Evolutionary conservation across 768 basidiomycete genomes (phyloP).

Genomic region (Cystobasidium onofrii): DNA sequence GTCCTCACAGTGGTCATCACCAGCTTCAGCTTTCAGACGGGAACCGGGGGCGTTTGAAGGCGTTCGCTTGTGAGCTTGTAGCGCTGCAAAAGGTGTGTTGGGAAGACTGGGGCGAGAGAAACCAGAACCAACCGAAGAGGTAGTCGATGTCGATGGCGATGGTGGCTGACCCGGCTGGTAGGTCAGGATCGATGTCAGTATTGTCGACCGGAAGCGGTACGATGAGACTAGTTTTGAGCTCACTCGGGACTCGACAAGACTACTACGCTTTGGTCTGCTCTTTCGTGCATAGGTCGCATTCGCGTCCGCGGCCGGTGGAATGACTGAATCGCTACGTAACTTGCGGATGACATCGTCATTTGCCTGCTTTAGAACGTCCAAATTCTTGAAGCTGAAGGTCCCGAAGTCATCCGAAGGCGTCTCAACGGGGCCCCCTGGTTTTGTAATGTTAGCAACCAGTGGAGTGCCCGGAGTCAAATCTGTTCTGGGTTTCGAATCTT

Average conservation of each 20-base stretch:
- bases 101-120: constrained; percentile 29
- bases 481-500: background rate
- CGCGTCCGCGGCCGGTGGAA: background rate
- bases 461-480: background rate
- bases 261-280: background rate
- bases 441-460: constrained; percentile 49
- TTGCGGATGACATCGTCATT: constrained; percentile 98
- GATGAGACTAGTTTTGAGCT: too few species aligned
- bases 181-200: background rate
- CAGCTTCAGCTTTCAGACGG: constrained; percentile 1
- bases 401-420: constrained; percentile 70
- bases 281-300: background rate
- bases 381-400: constrained; percentile 94
- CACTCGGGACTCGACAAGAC: background rate
- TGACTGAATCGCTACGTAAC: constrained; percentile 62
- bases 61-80: constrained; percentile 75
- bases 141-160: constrained; percentile 78
- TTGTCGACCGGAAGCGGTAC: background rate
- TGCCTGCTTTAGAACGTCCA: constrained; percentile 89
- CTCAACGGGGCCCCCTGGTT: background rate
- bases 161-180: constrained; percentile 61
- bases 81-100: constrained; percentile 52
- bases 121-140: background rate
- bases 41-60: constrained; percentile 27
- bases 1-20: background rate